phyloP scores from a whole-genome alignment of 2,329 filamentous ascomycete genomes.

The Taxawa tesnikishii region DNA sequence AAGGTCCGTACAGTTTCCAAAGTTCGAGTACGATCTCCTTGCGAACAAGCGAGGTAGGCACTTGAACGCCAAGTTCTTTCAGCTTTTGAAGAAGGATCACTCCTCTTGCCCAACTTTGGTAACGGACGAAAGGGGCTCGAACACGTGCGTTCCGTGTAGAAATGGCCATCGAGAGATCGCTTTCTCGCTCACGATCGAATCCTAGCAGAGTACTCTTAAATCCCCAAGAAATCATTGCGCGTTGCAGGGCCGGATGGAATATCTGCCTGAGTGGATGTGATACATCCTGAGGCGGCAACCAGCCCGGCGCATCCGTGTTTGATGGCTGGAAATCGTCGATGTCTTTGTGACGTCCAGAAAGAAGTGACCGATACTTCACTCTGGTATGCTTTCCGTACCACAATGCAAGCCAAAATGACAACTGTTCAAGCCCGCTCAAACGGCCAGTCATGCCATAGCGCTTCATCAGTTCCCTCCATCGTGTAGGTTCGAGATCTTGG shows the following conservation, averaged over 20 bases:
- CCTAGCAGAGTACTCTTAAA: constrained; percentile 12
- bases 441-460: constrained; percentile 45
- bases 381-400: constrained; percentile 1
- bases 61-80: constrained; percentile 11
- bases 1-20: constrained; percentile 23
- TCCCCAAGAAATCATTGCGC: constrained; percentile 21
- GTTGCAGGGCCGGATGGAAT: constrained; percentile 11
- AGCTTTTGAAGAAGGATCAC: constrained; percentile 16
- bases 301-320: not conserved
- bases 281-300: not conserved
- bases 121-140: too few species aligned
- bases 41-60: constrained; percentile 10
- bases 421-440: constrained; percentile 37
- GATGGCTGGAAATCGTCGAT: not conserved
- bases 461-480: constrained; percentile 48
- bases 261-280: constrained; percentile 1
- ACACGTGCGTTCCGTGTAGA: too few species aligned
- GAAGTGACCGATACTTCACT: not conserved
- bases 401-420: constrained; percentile 38
- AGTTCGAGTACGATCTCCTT: constrained; percentile 16
- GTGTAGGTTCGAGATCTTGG: constrained; percentile 27
- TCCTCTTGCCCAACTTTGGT: constrained; percentile 17
- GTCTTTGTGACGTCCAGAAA: not conserved
- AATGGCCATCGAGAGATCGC: not conserved
- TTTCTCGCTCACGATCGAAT: not conserved